phyloP scores from a whole-genome alignment of 805 yeast genomes.

The Candida ovalis region DNA sequence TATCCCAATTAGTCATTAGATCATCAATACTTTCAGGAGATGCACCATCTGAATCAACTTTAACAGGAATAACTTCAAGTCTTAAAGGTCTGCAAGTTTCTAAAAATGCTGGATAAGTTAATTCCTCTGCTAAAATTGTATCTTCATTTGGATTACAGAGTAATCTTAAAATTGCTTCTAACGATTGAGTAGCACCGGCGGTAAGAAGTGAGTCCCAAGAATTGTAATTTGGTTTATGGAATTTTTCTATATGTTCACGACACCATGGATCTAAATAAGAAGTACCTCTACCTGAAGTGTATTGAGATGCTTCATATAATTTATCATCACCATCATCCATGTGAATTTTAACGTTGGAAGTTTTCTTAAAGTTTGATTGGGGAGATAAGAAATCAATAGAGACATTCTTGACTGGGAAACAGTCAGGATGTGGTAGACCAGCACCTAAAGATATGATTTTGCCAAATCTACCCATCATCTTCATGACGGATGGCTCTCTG shows the following conservation, averaged over 20 bases:
- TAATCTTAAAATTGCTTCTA: conserved; percentile 81
- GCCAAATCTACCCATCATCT: conserved; percentile 15
- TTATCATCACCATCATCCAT: conserved; percentile 21
- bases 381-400: conserved; percentile 34
- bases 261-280: conserved; percentile 38
- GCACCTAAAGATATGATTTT: conserved; percentile 50
- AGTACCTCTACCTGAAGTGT: conserved; percentile 47
- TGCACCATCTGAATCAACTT: conserved; percentile 77
- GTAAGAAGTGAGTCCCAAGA: conserved; percentile 72
- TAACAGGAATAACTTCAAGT: conserved; percentile 62
- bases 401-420: conserved; percentile 42
- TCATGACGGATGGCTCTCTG: conserved; percentile 29
- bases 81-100: conserved; percentile 79
- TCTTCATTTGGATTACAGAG: conserved; percentile 72
- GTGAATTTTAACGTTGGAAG: conserved; percentile 32
- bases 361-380: conserved; percentile 39
- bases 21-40: conserved; percentile 65
- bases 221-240: conserved; percentile 42
- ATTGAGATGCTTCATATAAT: conserved; percentile 48
- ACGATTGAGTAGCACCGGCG: conserved; percentile 85
- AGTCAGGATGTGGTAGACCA: conserved; percentile 52
- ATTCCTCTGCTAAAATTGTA: conserved; percentile 76
- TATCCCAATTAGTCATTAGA: conserved; percentile 62
- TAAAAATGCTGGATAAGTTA: conserved; percentile 77
- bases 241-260: conserved; percentile 37